Conservation (phyloP, 208 protist genomes). For the Crithidia thermophila region DNA sequence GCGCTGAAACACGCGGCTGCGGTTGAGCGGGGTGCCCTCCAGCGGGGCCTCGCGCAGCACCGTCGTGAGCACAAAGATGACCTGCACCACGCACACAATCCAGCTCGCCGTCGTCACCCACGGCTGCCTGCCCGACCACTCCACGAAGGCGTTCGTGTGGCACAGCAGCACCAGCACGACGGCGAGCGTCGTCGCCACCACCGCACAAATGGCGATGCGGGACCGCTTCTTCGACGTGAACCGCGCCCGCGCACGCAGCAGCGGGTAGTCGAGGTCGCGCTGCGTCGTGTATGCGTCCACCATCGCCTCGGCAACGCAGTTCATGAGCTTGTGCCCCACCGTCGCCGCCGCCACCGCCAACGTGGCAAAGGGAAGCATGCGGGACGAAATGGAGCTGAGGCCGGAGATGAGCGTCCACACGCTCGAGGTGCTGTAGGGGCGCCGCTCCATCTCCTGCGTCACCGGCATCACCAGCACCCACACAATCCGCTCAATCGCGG, state of each 20-base stretch:
- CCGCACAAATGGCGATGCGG: slow-evolving; percentile 47
- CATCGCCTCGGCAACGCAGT: slow-evolving; percentile 77
- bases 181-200: slow-evolving; percentile 38
- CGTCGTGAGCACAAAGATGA: slow-evolving; percentile 29
- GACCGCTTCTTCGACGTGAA: slow-evolving; percentile 61
- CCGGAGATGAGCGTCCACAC: slow-evolving; percentile 58
- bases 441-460: slow-evolving; percentile 76
- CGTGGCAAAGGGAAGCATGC: slow-evolving; percentile 67
- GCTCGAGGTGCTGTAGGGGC: slow-evolving; percentile 61
- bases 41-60: slow-evolving; percentile 19
- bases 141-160: slow-evolving; percentile 56
- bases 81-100: slow-evolving; percentile 21
- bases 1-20: not conserved
- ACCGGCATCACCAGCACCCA: slow-evolving; percentile 86
- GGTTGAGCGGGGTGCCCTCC: slow-evolving; percentile 4
- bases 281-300: slow-evolving; percentile 70
- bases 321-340: slow-evolving; percentile 75
- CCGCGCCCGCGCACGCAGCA: slow-evolving; percentile 49
- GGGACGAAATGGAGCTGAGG: slow-evolving; percentile 55
- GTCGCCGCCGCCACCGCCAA: slow-evolving; percentile 63
- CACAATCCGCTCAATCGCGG: slow-evolving; percentile 78
- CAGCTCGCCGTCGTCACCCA: slow-evolving; percentile 30
- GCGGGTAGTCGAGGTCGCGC: slow-evolving; percentile 76
- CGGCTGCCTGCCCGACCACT: slow-evolving; percentile 45
- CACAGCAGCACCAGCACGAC: slow-evolving; percentile 33